Conservation (phyloP, 768 basidiomycete species). For the Dendrothele bispora region DNA sequence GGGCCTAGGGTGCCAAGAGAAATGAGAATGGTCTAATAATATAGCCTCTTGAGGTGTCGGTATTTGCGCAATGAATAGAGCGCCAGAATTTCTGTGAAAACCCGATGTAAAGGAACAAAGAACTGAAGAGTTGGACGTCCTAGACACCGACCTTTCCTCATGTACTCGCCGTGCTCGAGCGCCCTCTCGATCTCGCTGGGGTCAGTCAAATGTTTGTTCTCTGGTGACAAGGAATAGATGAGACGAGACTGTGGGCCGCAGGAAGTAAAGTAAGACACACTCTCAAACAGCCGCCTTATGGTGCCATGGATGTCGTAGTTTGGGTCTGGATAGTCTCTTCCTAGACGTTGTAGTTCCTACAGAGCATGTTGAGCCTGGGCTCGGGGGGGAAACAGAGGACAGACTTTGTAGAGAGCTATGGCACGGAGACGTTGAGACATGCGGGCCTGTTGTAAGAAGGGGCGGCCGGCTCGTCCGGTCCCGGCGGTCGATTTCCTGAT, state of each 20-base stretch:
- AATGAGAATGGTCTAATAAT: too few relatives aligned
- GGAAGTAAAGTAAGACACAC: conserved; percentile 23
- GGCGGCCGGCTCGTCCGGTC: background rate
- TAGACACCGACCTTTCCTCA: conserved; percentile 68
- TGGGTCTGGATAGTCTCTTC: conserved; percentile 81
- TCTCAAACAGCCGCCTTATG: conserved; percentile 71
- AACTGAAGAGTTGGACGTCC: conserved; percentile 2
- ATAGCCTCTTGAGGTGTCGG: conserved; percentile 74
- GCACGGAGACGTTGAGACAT: conserved; percentile 50
- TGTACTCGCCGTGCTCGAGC: conserved; percentile 75
- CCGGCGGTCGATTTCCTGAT: conserved; percentile 3
- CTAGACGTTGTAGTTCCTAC: conserved; percentile 76
- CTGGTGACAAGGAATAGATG: conserved; percentile 32
- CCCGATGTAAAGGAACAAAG: background rate
- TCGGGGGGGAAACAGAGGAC: too few relatives aligned
- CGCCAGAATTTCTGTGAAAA: conserved; percentile 70
- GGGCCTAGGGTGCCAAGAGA: too few relatives aligned
- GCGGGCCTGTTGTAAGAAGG: background rate
- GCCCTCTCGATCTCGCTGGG: conserved; percentile 76
- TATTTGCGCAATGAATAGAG: conserved; percentile 84
- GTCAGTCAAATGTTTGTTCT: conserved; percentile 66
- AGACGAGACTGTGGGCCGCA: background rate
- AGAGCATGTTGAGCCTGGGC: too few relatives aligned
- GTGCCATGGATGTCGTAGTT: conserved; percentile 81
- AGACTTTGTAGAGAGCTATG: conserved; percentile 78